phyloP scores from a whole-genome alignment of 163 green algal species.

The Scenedesmus sp. region DNA sequence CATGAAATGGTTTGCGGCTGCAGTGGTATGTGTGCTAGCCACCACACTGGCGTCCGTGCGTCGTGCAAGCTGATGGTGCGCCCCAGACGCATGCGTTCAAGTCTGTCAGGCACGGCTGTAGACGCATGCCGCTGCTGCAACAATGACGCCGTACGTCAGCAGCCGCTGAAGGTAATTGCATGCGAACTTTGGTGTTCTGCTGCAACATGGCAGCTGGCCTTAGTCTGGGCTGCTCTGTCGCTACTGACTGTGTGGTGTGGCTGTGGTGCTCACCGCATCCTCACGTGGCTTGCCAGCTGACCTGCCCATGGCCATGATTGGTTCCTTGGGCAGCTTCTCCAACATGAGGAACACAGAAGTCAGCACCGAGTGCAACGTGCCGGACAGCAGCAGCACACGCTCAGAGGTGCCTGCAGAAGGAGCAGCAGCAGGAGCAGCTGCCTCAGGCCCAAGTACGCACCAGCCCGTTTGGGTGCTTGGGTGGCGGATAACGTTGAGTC shows the following conservation, averaged over 20 bases:
- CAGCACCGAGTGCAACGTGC: constrained; percentile 76
- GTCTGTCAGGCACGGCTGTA: background rate
- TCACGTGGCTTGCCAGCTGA: constrained; percentile 36
- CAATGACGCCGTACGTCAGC: too few species aligned
- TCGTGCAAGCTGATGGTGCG: background rate
- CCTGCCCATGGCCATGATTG: constrained; percentile 35
- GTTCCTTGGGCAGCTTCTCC: constrained; percentile 69
- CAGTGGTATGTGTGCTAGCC: background rate
- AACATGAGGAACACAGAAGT: constrained; percentile 80
- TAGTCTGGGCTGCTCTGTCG: background rate
- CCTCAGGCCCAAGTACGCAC: background rate
- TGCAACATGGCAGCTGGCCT: background rate
- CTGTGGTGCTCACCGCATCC: constrained; percentile 37
- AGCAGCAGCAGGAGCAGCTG: background rate
- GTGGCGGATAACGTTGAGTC: background rate
- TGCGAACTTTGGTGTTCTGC: background rate
- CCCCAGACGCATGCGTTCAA: background rate
- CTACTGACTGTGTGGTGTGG: background rate
- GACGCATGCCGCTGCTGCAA: background rate
- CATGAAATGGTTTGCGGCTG: too few species aligned
- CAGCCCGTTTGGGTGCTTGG: background rate
- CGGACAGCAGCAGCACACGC: constrained; percentile 78
- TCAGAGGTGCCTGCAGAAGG: constrained; percentile 71
- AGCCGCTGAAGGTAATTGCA: too few species aligned
- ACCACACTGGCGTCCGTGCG: background rate